Evolutionary conservation across 345 rosid genomes (phyloP), one percentile per base, ranked within the genome.

Genomic region (Arabidopsis suecica): DNA sequence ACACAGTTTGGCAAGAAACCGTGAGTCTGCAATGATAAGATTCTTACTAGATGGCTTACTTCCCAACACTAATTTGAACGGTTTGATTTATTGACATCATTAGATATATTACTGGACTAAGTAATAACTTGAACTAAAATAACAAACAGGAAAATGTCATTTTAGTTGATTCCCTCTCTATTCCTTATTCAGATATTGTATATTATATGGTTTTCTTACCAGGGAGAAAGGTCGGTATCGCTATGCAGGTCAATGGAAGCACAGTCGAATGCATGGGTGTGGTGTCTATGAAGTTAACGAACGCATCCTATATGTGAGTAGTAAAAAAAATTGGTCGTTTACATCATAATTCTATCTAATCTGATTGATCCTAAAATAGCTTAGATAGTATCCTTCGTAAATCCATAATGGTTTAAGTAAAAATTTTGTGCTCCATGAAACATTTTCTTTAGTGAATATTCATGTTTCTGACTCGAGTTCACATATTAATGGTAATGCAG

Each of bases 221-320:
- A 93, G 98, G 86, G 96, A 89, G 83, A 89, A 86, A 83, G 97
- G 98, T 55, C 86, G 97, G 47, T 93, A 93, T 61, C 92, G 98
- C 53, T 93, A 93, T 81, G 93, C 96, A 82, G 97, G 98, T 61
- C 87, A 93, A 75, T 93, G 97, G 98, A 93, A 91, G 92, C 98
- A 87, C 69, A 89, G 96, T 38, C 85, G 93, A 82, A 85, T 93
- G 93, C 98, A 93, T 82, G 97, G 97, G 16, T 93, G 97, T 78
- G 98, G 96, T 78, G 82, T 89, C 37, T 93, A 93, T 74, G 92
- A 88, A 83, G 86, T 93, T 81, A 91, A 93, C 32, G 98, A 91
- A 72, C 86, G 87, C 20, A 32, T 65, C 54, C 38, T 86, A 32
- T 80, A 77, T 80, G 98, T 93, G 82, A 68, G 98, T 84, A 41